Percentiles rank a stretch among this genome's conserved stretches.
Conservation (phyloP, 2,329 filamentous ascomycete genomes). For the Neonectria sp. region DNA sequence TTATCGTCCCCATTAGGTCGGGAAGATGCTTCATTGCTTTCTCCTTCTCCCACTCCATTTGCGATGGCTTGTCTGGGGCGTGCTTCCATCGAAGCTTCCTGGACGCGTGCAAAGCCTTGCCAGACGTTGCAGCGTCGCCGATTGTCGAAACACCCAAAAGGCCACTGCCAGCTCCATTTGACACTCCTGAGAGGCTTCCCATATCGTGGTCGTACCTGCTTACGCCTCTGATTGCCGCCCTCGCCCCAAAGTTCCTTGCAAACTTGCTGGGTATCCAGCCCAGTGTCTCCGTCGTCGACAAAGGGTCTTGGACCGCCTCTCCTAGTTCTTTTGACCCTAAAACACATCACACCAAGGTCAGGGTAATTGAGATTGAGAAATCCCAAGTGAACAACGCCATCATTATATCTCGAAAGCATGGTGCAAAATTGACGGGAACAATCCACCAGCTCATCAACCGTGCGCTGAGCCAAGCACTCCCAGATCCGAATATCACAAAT, state of each 20-base stretch:
- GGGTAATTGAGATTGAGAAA: conserved; percentile 32
- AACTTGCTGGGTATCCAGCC: conserved; percentile 34
- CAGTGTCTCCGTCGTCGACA: conserved; percentile 28
- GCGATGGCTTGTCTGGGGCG: conserved; percentile 41
- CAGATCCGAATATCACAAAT: conserved; percentile 37
- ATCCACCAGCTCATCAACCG: conserved; percentile 41
- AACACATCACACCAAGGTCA: conserved; percentile 35
- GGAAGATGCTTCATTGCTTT: conserved; percentile 41
- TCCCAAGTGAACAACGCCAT: conserved; percentile 28
- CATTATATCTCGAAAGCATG: conserved; percentile 29
- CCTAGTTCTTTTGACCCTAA: conserved; percentile 32
- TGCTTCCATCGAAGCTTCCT: conserved; percentile 44
- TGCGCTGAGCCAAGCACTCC: conserved; percentile 39
- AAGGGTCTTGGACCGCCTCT: conserved; percentile 39
- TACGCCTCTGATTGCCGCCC: conserved; percentile 32
- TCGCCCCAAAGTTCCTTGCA: conserved; percentile 37
- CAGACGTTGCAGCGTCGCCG: not conserved
- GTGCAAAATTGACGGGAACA: conserved; percentile 40
- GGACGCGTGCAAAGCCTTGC: conserved; percentile 13
- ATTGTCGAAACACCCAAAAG: conserved; percentile 22
- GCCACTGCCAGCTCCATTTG: conserved; percentile 37
- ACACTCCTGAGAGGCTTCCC: conserved; percentile 40
- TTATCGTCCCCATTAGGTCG: conserved; percentile 29
- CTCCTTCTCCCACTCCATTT: conserved; percentile 43
- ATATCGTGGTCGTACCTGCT: conserved; percentile 46